A percentile compares a stretch with the other conserved stretches of the same genome.
phyloP scores from a whole-genome alignment of 306 rosid species.

The Castanopsis chinensis region DNA sequence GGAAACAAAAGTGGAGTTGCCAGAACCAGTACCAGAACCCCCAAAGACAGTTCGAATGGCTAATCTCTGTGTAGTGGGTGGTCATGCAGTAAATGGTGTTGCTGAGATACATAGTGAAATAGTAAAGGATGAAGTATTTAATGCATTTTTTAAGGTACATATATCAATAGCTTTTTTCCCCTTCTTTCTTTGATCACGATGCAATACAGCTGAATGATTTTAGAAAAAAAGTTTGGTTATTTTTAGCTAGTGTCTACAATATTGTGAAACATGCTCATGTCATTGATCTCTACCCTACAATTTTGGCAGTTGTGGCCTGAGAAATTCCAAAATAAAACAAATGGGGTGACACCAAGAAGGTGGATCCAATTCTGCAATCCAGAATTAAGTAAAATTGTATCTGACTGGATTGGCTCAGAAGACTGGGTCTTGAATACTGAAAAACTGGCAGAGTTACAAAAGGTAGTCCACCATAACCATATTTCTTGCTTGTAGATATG shows the following conservation, averaged over 20 bases:
- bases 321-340: constrained; percentile 96
- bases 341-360: constrained; percentile 98
- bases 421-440: constrained; percentile 90
- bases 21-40: constrained; percentile 60
- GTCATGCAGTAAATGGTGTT: constrained; percentile 98
- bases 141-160: constrained; percentile 75
- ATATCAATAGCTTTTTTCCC: constrained; percentile 6
- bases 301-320: constrained; percentile 89
- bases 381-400: constrained; percentile 67
- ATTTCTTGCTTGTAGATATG: constrained; percentile 13
- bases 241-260: constrained; percentile 4
- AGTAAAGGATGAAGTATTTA: constrained; percentile 91
- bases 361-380: constrained; percentile 98
- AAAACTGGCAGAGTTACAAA: constrained; percentile 70
- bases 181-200: background rate
- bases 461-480: constrained; percentile 41
- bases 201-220: constrained; percentile 9
- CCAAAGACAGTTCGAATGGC: constrained; percentile 97
- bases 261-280: constrained; percentile 8
- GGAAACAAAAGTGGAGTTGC: constrained; percentile 47
- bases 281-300: constrained; percentile 25
- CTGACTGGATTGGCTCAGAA: constrained; percentile 77
- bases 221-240: constrained; percentile 13
- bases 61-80: constrained; percentile 92
- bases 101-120: constrained; percentile 98